Conservation (phyloP, 139 green algal species). For the Pleodorina starrii region DNA sequence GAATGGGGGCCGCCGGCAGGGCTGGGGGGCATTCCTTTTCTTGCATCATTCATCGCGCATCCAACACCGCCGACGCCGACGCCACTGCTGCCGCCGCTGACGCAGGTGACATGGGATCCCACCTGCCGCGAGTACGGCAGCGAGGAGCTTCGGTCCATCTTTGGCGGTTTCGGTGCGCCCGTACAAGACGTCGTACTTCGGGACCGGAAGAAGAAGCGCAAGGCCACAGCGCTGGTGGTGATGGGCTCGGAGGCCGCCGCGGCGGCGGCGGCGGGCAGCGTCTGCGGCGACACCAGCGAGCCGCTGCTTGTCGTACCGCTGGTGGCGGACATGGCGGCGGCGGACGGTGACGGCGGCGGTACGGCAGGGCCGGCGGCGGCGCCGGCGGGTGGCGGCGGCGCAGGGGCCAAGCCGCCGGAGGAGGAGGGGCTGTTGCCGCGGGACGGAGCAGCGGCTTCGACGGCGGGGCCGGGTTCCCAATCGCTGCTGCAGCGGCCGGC, state of each 20-base stretch:
- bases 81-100: too few relatives aligned
- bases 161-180: conserved; percentile 32
- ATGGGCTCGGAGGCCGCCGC: conserved; percentile 45
- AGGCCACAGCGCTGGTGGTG: conserved; percentile 54
- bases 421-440: background rate
- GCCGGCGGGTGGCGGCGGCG: background rate
- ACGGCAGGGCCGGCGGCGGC: background rate
- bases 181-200: conserved; percentile 35
- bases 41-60: too few relatives aligned
- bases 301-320: conserved; percentile 55
- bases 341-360: background rate
- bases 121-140: conserved; percentile 44
- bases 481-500: conserved; percentile 36
- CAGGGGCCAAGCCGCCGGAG: background rate
- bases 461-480: background rate
- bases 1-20: too few relatives aligned
- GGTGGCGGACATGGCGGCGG: background rate
- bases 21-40: too few relatives aligned
- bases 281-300: conserved; percentile 47
- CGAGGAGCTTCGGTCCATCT: conserved; percentile 52
- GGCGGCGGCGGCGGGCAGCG: conserved; percentile 2
- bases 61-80: too few relatives aligned
- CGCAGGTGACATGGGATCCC: conserved; percentile 61
- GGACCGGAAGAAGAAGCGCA: conserved; percentile 47
- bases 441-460: background rate